These are phyloP conservation scores for Quercus cerris DNA, from an alignment of 306 rosid genomes.

Conservation along the genomic window DNA sequence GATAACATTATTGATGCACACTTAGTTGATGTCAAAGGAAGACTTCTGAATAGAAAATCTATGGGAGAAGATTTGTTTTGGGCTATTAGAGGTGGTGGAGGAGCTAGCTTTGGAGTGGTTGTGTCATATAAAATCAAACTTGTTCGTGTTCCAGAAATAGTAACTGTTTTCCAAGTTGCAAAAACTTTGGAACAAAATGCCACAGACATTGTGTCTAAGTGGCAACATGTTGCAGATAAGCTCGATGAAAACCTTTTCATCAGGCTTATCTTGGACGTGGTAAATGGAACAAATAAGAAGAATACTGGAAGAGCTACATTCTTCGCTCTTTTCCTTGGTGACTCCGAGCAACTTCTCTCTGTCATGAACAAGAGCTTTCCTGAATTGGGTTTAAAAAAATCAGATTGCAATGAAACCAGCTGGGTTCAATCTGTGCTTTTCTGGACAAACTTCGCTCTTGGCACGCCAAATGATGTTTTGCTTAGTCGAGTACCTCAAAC, in stretches of 20 bases:
- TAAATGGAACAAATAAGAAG: neutral
- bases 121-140: slow-evolving; percentile 35
- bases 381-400: slow-evolving; percentile 21
- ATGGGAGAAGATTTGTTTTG: slow-evolving; percentile 47
- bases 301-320: slow-evolving; percentile 32
- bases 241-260: slow-evolving; percentile 34
- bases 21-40: slow-evolving; percentile 29
- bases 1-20: slow-evolving; percentile 37
- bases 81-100: slow-evolving; percentile 43
- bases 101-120: slow-evolving; percentile 37
- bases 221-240: slow-evolving; percentile 32
- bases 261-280: slow-evolving; percentile 26
- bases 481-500: slow-evolving; percentile 37
- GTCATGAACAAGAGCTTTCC: slow-evolving; percentile 32
- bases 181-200: slow-evolving; percentile 29
- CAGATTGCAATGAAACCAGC: slow-evolving; percentile 26
- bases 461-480: slow-evolving; percentile 29
- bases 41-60: slow-evolving; percentile 29
- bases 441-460: slow-evolving; percentile 25
- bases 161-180: slow-evolving; percentile 24
- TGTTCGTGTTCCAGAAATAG: slow-evolving; percentile 28
- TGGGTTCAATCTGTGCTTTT: slow-evolving; percentile 31
- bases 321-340: slow-evolving; percentile 29
- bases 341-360: slow-evolving; percentile 16
- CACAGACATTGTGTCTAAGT: slow-evolving; percentile 8